phyloP scores from a whole-genome alignment of 2,329 filamentous ascomycete species.

The Colletotrichum sp. region DNA sequence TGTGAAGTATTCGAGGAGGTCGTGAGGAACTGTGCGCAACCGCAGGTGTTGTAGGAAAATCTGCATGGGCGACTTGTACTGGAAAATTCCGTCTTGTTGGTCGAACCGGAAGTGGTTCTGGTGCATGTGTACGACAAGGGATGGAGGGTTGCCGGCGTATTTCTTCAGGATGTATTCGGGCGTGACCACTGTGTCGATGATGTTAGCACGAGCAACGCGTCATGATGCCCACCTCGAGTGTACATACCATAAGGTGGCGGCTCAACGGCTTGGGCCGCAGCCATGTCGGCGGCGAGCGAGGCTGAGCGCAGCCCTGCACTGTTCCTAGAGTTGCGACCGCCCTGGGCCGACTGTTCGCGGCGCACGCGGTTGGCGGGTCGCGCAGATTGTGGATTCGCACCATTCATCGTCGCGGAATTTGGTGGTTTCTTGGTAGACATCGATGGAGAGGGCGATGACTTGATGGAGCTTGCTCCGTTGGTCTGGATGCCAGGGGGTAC shows the following conservation, averaged over 20 bases:
- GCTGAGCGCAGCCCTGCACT: slow-evolving; percentile 55
- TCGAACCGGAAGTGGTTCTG: slow-evolving; percentile 90
- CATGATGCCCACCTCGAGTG: neutral
- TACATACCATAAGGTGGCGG: slow-evolving; percentile 60
- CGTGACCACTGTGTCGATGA: slow-evolving; percentile 64
- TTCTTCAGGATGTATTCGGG: slow-evolving; percentile 83
- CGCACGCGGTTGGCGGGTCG: slow-evolving; percentile 63
- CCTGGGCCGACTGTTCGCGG: slow-evolving; percentile 57
- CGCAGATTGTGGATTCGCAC: slow-evolving; percentile 43
- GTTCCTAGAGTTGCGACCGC: slow-evolving; percentile 54
- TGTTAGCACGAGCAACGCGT: slow-evolving; percentile 10
- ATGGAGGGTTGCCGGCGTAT: slow-evolving; percentile 76
- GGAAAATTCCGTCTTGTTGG: slow-evolving; percentile 89
- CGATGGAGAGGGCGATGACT: slow-evolving; percentile 65
- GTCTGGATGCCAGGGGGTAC: slow-evolving; percentile 69
- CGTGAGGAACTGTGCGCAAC: slow-evolving; percentile 82
- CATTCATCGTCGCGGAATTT: slow-evolving; percentile 43
- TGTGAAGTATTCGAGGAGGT: slow-evolving; percentile 81
- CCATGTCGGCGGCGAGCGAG: slow-evolving; percentile 50
- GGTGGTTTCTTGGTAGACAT: slow-evolving; percentile 61
- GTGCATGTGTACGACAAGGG: slow-evolving; percentile 85
- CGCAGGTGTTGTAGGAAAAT: slow-evolving; percentile 79
- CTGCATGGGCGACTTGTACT: slow-evolving; percentile 91
- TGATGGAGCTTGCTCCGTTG: slow-evolving; percentile 63
- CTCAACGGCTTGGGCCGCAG: slow-evolving; percentile 40